phyloP scores from a whole-genome alignment of 768 basidiomycete species.

The Thelephora ganbajun region DNA sequence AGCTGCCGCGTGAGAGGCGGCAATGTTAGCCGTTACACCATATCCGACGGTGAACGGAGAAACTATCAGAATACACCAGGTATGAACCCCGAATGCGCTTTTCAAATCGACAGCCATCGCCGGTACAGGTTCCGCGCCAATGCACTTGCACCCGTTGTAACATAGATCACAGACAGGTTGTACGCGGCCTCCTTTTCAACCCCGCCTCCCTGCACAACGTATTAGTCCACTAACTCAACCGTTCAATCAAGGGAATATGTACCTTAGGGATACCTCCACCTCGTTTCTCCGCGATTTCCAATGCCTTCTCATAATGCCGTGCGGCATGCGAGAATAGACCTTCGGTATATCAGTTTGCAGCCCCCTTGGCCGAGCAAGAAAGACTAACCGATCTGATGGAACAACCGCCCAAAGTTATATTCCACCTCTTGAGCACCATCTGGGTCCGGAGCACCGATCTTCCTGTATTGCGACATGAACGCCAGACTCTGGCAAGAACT shows the following conservation, averaged over 20 bases:
- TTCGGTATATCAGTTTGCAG: slow-evolving; percentile 16
- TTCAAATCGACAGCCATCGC: slow-evolving; percentile 71
- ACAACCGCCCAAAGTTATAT: slow-evolving; percentile 84
- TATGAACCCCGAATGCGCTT: no score
- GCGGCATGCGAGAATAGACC: slow-evolving; percentile 74
- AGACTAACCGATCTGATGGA: slow-evolving; percentile 60
- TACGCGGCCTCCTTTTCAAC: slow-evolving; percentile 73
- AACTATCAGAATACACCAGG: no score
- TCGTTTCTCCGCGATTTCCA: slow-evolving; percentile 43
- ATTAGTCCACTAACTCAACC: not conserved
- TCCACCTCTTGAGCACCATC: slow-evolving; percentile 63
- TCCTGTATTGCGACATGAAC: slow-evolving; percentile 71
- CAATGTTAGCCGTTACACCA: slow-evolving; percentile 11
- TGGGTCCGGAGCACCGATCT: slow-evolving; percentile 32
- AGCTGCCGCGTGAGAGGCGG: slow-evolving; percentile 5
- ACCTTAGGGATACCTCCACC: slow-evolving; percentile 18
- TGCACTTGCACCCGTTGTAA: slow-evolving; percentile 59
- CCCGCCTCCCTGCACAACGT: slow-evolving; percentile 25
- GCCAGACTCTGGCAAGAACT: slow-evolving; percentile 49
- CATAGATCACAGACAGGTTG: slow-evolving; percentile 75
- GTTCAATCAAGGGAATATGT: slow-evolving; percentile 7
- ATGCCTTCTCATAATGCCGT: slow-evolving; percentile 69
- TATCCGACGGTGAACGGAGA: slow-evolving; percentile 1
- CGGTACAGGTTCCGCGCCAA: slow-evolving; percentile 59
- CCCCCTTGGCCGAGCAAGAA: not conserved